Conservation (phyloP, 176 grass and related monocot species). For the Aegilops tauschii region DNA sequence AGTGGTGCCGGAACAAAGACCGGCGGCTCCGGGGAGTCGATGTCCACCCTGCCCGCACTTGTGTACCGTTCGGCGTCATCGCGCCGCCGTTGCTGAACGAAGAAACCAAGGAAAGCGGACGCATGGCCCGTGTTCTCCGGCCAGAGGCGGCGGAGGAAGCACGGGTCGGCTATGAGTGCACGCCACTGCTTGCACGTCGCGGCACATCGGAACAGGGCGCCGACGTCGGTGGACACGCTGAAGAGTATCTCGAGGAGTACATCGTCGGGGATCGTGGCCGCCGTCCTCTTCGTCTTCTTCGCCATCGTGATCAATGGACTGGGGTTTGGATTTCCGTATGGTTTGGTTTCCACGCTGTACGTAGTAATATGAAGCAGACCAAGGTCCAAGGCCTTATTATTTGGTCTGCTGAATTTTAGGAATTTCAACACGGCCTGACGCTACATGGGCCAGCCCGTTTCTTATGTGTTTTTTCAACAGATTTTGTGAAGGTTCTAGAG, state of each 20-base stretch:
- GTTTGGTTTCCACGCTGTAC: too few relatives aligned
- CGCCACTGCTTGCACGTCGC: background rate
- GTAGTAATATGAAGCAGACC: too few relatives aligned
- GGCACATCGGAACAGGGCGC: background rate
- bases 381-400: too few relatives aligned
- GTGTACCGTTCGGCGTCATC: background rate
- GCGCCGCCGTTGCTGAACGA: background rate
- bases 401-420: too few relatives aligned
- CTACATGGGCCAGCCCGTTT: too few relatives aligned
- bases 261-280: background rate
- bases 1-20: background rate
- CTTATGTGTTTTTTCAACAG: too few relatives aligned
- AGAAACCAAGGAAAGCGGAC: background rate
- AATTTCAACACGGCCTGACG: too few relatives aligned
- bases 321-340: too few relatives aligned
- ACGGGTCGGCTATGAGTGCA: background rate
- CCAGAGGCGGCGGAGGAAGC: background rate
- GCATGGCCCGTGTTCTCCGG: background rate
- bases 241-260: background rate
- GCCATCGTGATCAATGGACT: background rate
- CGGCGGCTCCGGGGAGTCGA: background rate
- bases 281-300: background rate
- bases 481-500: too few relatives aligned
- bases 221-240: background rate
- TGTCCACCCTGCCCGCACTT: background rate